These are phyloP conservation scores for Arthrobotrys sphaeroides DNA, from an alignment of 2,329 filamentous ascomycete species.

Conservation along the genomic window DNA sequence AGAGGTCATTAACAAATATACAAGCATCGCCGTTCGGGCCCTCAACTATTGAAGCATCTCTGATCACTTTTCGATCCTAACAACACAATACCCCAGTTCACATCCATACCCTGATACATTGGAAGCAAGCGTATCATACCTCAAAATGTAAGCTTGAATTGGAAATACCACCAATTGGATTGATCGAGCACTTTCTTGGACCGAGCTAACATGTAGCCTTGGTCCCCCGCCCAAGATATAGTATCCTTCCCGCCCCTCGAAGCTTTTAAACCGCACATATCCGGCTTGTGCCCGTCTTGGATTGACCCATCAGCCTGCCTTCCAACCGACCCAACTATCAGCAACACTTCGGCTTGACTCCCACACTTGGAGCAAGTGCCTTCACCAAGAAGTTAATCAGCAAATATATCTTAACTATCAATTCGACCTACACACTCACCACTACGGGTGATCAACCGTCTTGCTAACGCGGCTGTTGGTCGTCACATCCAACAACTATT, in stretches of 20 bases:
- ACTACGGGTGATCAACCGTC: conserved; percentile 4
- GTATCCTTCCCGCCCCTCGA: conserved; percentile 2
- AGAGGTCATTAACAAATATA: conserved; percentile 49
- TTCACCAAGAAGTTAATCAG: background rate
- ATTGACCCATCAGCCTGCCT: conserved; percentile 7
- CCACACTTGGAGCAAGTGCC: background rate
- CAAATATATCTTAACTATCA: background rate
- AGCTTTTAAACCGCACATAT: conserved; percentile 16
- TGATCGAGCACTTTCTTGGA: background rate
- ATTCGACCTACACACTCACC: background rate
- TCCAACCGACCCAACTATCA: background rate
- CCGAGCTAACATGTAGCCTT: background rate
- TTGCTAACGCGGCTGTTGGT: conserved; percentile 33
- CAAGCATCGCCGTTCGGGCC: background rate
- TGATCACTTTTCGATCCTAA: background rate
- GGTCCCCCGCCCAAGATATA: conserved; percentile 15
- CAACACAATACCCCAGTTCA: conserved; percentile 13
- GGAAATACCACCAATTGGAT: conserved; percentile 14
- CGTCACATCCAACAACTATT: conserved; percentile 22
- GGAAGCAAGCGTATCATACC: conserved; percentile 16
- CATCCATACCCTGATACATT: background rate
- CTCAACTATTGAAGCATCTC: background rate
- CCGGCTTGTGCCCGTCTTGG: conserved; percentile 28
- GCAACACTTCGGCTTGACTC: conserved; percentile 12
- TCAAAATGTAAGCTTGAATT: conserved; percentile 15